A percentile compares a stretch with the other conserved stretches of the same genome.
Conservation (phyloP, 163 green algal species). For the Botryococcus braunii region DNA sequence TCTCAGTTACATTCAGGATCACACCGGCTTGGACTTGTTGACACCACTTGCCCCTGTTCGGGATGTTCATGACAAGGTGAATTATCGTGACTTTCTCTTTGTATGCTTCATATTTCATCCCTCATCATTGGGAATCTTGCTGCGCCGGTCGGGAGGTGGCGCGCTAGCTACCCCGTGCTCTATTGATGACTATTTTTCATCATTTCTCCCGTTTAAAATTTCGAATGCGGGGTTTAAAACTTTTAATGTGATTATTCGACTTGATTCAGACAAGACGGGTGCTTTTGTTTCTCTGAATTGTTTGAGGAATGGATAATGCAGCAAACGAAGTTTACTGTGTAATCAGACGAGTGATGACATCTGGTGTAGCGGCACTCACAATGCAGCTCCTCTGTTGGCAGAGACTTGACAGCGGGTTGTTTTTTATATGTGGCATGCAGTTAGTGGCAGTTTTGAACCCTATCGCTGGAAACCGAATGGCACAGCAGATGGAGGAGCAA, state of each 20-base stretch:
- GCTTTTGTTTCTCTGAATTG: not conserved
- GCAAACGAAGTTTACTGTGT: not conserved
- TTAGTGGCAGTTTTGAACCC: constrained; percentile 34
- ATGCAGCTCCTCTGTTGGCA: too few species aligned
- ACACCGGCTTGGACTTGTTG: constrained; percentile 21
- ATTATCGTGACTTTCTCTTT: not conserved
- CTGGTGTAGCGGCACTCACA: too few species aligned
- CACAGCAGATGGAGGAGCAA: constrained; percentile 21
- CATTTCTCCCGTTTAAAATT: too few species aligned
- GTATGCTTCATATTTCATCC: not conserved
- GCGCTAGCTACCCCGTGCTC: too few species aligned
- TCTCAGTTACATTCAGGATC: constrained; percentile 17
- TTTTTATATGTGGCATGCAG: constrained; percentile 7
- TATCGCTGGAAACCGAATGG: constrained; percentile 19
- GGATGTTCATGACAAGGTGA: constrained; percentile 20
- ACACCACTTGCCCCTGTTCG: constrained; percentile 15
- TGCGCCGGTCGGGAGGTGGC: too few species aligned
- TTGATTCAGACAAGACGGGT: not conserved
- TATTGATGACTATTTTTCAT: too few species aligned
- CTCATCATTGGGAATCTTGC: not conserved
- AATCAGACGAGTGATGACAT: not conserved
- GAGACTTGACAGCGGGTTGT: not conserved
- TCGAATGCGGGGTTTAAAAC: too few species aligned
- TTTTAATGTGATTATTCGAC: too few species aligned
- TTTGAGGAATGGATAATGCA: not conserved